A percentile compares a stretch with the other conserved stretches of the same genome.
Conservation (phyloP, 164 flowering plant genomes). For the Santalum album region DNA sequence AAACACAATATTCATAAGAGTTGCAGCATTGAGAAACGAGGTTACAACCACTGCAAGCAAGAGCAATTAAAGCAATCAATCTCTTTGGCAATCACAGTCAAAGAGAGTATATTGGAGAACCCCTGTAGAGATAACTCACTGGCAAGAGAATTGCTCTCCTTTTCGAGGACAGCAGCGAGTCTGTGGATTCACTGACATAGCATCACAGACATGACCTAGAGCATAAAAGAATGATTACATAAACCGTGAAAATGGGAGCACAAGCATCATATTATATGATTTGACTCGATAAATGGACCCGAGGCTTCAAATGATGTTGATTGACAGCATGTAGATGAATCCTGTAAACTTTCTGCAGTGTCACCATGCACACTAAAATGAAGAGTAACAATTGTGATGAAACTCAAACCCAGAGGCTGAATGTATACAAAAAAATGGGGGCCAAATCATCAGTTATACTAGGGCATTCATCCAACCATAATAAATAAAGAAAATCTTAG, state of each 20-base stretch:
- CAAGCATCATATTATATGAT: background rate
- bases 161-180: conserved; percentile 73
- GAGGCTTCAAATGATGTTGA: no score
- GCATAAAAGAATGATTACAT: conserved; percentile 3
- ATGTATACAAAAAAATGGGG: no score
- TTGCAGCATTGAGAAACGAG: conserved; percentile 78
- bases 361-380: no score
- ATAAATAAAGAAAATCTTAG: no score
- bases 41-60: conserved; percentile 72
- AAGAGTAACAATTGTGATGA: no score
- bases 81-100: background rate
- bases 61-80: conserved; percentile 4
- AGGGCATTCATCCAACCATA: no score
- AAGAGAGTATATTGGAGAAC: background rate
- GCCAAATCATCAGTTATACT: no score
- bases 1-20: conserved; percentile 88
- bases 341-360: no score
- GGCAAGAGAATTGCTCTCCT: conserved; percentile 75
- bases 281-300: background rate
- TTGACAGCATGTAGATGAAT: no score
- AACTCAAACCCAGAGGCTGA: no score
- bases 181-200: conserved; percentile 55
- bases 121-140: conserved; percentile 53
- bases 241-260: background rate
- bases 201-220: conserved; percentile 82